phyloP scores from a whole-genome alignment of 2,329 filamentous ascomycete genomes.

The Niveomyces coronatus region DNA sequence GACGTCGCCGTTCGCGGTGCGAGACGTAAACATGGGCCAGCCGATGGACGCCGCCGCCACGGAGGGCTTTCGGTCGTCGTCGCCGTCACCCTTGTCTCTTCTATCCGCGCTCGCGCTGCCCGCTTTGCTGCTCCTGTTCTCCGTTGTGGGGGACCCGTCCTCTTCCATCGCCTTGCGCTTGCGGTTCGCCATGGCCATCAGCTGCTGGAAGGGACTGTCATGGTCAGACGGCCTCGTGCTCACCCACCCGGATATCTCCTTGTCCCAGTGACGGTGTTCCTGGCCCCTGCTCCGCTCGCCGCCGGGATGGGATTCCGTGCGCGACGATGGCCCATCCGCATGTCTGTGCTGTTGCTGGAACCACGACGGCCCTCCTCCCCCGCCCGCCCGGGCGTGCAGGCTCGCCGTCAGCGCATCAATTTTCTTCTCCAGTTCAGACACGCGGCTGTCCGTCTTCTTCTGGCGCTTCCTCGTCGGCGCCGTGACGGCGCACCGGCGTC shows the following conservation, averaged over 20 bases:
- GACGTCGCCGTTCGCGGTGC: conserved; percentile 32
- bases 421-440: conserved; percentile 86
- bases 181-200: conserved; percentile 14
- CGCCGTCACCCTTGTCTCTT: background rate
- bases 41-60: conserved; percentile 7
- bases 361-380: no score
- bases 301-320: no score
- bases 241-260: conserved; percentile 3
- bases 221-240: background rate
- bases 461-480: conserved; percentile 67
- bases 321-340: no score
- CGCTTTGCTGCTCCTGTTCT: conserved; percentile 6
- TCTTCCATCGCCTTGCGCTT: conserved; percentile 20
- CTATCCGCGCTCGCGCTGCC: background rate
- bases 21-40: conserved; percentile 14
- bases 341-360: background rate
- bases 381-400: conserved; percentile 43
- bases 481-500: conserved; percentile 68
- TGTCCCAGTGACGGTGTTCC: conserved; percentile 5
- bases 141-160: conserved; percentile 5
- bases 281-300: background rate
- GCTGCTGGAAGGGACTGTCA: conserved; percentile 8
- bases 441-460: conserved; percentile 84
- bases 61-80: conserved; percentile 7
- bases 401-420: conserved; percentile 81